Evolutionary conservation across 2,329 filamentous ascomycete genomes (phyloP).

Genomic region (Hansfordia pulvinata): DNA sequence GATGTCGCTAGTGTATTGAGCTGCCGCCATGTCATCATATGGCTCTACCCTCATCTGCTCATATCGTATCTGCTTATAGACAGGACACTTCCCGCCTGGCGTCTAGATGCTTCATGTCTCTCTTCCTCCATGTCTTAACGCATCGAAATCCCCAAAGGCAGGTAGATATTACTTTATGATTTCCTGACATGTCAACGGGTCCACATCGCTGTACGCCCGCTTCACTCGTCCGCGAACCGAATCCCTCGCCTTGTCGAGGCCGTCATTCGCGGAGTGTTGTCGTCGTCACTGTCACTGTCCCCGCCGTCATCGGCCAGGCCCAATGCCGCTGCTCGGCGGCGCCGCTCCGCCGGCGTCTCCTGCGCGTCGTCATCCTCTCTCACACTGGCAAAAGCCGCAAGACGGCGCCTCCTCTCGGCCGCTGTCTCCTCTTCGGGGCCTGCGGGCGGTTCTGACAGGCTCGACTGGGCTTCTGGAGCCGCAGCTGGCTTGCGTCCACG

Average conservation of each 20-base stretch:
- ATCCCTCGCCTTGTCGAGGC: conserved; percentile 37
- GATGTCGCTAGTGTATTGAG: too few species aligned
- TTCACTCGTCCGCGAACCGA: conserved; percentile 44
- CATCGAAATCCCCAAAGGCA: too few species aligned
- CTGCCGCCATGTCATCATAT: too few species aligned
- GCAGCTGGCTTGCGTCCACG: conserved; percentile 1
- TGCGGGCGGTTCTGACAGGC: conserved; percentile 13
- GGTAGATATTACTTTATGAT: too few species aligned
- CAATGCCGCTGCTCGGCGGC: conserved; percentile 60
- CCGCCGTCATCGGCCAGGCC: conserved; percentile 36
- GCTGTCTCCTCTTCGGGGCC: conserved; percentile 51
- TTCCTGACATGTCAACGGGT: too few species aligned
- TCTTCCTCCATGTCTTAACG: too few species aligned
- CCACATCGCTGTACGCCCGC: too few species aligned
- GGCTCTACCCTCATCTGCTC: too few species aligned
- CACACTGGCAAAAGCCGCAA: conserved; percentile 34
- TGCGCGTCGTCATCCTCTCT: conserved; percentile 29
- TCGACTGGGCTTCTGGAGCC: conserved; percentile 4
- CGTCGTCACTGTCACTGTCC: conserved; percentile 41
- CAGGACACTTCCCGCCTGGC: too few species aligned
- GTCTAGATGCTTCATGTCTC: too few species aligned
- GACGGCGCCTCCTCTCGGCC: conserved; percentile 53
- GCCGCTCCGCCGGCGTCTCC: conserved; percentile 64
- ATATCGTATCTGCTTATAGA: too few species aligned
- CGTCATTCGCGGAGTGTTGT: conserved; percentile 39